Conservation (phyloP, 2,329 filamentous ascomycete genomes). For the Pezizomycotina sp. region DNA sequence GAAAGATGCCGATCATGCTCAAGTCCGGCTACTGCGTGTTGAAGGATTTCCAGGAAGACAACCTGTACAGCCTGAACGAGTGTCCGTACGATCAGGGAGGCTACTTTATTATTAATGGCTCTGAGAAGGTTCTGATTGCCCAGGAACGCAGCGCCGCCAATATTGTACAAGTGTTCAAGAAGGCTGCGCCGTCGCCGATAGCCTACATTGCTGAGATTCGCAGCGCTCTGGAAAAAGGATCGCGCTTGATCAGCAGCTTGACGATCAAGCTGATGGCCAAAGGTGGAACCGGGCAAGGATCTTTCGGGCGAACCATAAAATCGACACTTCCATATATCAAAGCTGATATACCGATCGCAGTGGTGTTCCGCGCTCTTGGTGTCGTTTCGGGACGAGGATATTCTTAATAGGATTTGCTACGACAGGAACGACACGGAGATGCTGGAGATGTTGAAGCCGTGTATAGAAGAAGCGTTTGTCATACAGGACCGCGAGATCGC, state of each 20-base stretch:
- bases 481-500: constrained; percentile 92
- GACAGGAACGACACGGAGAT: constrained; percentile 90
- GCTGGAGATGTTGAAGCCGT: constrained; percentile 93
- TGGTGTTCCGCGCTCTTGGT: constrained; percentile 88
- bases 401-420: constrained; percentile 93
- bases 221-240: constrained; percentile 91
- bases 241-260: constrained; percentile 80
- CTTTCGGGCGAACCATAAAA: constrained; percentile 74
- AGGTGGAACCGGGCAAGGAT: constrained; percentile 50
- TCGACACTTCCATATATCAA: constrained; percentile 89
- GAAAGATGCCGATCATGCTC: constrained; percentile 93
- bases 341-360: constrained; percentile 77
- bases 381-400: constrained; percentile 96
- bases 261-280: constrained; percentile 81
- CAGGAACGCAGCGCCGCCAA: constrained; percentile 96
- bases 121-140: constrained; percentile 94
- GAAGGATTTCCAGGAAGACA: constrained; percentile 65
- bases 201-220: constrained; percentile 91
- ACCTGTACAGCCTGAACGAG: constrained; percentile 81
- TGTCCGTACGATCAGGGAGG: constrained; percentile 97
- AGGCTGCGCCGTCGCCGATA: constrained; percentile 78
- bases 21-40: constrained; percentile 92
- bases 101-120: constrained; percentile 98
- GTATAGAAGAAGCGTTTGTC: constrained; percentile 89
- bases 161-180: constrained; percentile 98